phyloP scores from a whole-genome alignment of 2,329 filamentous ascomycete genomes.

The Xylariaceae sp. region DNA sequence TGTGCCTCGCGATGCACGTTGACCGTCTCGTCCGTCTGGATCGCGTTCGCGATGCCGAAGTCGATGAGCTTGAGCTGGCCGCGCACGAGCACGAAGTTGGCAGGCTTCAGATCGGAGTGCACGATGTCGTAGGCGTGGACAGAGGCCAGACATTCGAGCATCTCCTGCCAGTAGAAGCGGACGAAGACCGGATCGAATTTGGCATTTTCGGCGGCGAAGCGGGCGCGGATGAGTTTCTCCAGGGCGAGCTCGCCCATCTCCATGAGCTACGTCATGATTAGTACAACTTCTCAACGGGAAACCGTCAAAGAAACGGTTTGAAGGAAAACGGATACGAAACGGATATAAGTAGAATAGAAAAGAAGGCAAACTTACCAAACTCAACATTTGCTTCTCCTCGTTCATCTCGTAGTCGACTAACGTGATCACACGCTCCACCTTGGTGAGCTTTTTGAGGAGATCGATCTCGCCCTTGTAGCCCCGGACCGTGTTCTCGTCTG shows the following conservation, averaged over 20 bases:
- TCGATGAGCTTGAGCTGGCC: slow-evolving; percentile 93
- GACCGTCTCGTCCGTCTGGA: slow-evolving; percentile 89
- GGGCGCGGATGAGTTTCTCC: slow-evolving; percentile 73
- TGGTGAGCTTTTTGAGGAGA: slow-evolving; percentile 71
- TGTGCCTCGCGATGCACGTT: slow-evolving; percentile 96
- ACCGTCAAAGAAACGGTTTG: not conserved
- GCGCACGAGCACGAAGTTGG: slow-evolving; percentile 90
- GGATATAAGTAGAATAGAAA: not conserved
- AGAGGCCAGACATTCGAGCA: slow-evolving; percentile 89
- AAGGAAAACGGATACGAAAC: no score
- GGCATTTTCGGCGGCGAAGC: slow-evolving; percentile 65
- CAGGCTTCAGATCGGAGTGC: slow-evolving; percentile 93
- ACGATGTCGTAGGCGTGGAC: slow-evolving; percentile 91
- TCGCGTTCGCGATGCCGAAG: slow-evolving; percentile 97
- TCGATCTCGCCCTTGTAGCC: slow-evolving; percentile 97
- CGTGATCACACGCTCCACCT: slow-evolving; percentile 84
- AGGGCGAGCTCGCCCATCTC: slow-evolving; percentile 95
- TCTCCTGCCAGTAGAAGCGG: slow-evolving; percentile 98
- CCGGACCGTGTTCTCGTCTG: slow-evolving; percentile 74
- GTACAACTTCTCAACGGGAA: not conserved
- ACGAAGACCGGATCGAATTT: slow-evolving; percentile 85
- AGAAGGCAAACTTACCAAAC: slow-evolving; percentile 57
- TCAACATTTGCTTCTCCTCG: slow-evolving; percentile 81
- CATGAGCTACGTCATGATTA: slow-evolving; percentile 64
- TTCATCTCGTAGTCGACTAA: slow-evolving; percentile 93